Base-by-base conservation (phyloP, 208 protist genomes). In the Leishmania tropica region DNA sequence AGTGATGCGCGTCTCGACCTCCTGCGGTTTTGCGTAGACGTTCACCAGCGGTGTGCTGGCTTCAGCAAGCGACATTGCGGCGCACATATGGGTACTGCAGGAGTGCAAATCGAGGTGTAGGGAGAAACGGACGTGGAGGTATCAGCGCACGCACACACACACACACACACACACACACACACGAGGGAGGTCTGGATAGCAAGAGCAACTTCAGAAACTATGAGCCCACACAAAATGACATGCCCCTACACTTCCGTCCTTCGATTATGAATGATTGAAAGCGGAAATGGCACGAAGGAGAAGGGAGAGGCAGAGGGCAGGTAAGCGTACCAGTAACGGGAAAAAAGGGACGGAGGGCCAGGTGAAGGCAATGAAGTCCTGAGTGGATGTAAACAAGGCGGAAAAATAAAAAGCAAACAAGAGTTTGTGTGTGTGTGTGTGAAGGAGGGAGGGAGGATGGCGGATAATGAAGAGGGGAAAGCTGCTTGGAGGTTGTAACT, bases 391-490 rank as follows among this genome's bases (percentile, higher is more conserved):
- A 72, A 48, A n/a, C 35, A 45, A 48, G 37, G n/a, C 40, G 40
- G 4, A 72, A 7, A 45, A 8, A 21, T 21, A 15, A 3, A 3
- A 8, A 31, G 45, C 13, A 51, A 73, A n/a, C 1, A 31, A 28
- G 67, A 24, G 13, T 70, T 8, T 70, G 28, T 70, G 54, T 62
- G 56, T 62, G 56, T 15, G 24, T 62, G 56, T 40, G n/a, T 19
- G 19, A 13, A 42, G 35, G 19, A 2, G 67, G 2, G 40, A 11
- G 11, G 11, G 47, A 35, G 10, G 24, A 75, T 81, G 47, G 40
- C 10, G 37, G 65, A 64, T 62, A 53, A 78, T 17, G 56, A 80
- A 76, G 75, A 56, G 80, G 67, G 80, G 78, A 87, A 68, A 60
- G 42, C 7, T 62, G n/a, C 28, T 60, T 40, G 17, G 21, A 76